Conservation (phyloP, 2,329 filamentous ascomycete genomes). For the Cladophialophora psammophila region DNA sequence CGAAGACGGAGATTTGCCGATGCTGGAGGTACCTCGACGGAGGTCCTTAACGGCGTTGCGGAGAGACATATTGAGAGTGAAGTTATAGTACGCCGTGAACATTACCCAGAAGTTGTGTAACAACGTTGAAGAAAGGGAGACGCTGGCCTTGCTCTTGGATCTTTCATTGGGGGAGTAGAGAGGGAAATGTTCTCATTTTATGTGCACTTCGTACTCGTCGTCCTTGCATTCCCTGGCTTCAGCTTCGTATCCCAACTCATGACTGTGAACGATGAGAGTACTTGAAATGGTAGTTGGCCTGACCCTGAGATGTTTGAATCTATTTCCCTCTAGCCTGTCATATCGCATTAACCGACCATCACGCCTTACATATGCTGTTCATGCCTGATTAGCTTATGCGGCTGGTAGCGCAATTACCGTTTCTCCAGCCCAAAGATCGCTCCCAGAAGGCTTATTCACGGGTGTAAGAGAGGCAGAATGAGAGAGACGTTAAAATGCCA, state of each 20-base stretch:
- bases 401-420: not conserved
- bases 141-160: not conserved
- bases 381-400: not conserved
- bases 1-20: not conserved
- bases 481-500: not conserved
- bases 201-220: not conserved
- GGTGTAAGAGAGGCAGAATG: too few relatives aligned
- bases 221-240: not conserved
- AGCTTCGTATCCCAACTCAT: not conserved
- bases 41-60: slow-evolving; percentile 7
- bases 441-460: not conserved
- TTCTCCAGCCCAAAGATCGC: not conserved
- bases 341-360: not conserved
- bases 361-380: not conserved
- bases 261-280: not conserved
- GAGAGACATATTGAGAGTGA: slow-evolving; percentile 17
- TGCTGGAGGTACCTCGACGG: not conserved
- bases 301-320: not conserved
- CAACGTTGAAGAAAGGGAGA: not conserved
- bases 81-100: slow-evolving; percentile 13
- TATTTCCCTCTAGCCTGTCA: not conserved
- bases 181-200: not conserved
- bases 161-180: not conserved
- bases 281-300: not conserved
- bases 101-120: not conserved